Base-by-base conservation (phyloP, 805 yeast genomes). In the Saturnispora diversa region DNA sequence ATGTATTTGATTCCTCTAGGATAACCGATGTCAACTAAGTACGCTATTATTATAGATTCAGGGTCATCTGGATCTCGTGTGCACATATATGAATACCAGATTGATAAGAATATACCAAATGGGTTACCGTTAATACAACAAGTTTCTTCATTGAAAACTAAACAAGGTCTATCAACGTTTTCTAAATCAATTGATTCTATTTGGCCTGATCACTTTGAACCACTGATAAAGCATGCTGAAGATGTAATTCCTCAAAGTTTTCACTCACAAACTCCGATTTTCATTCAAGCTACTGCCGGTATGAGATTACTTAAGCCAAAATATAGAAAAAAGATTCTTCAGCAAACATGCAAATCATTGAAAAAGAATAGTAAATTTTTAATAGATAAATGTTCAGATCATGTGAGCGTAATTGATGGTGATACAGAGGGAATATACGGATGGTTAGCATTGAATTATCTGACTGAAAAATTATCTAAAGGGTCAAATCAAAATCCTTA, bases 21-120 rank as follows among this genome's bases (percentile, higher is more conserved):
- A 11, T 30, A 1, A 11, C 15, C 12, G 19, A 34, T 34, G 41
- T n/a, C 34, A 10, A 17, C 35, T 7, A 53, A 68, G 37, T 88
- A 84, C 65, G 97, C 95, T 21, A 80, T 92, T 23, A 94, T 90
- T 12, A 72, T 90, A 3, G 98, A 90, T 60, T 86, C 97, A 0
- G 98, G 98, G 1, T 87, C 97, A 1, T 84, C 95, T 0, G 98
- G 98, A 1, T 86, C 97, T 4, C 67, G 98, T 39, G 70, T 84
- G 12, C 88, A 85, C 58, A 74, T 90, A 9, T 90, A 84, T 57
- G 68, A 72, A 44, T 90, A 96, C 96, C 70, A 71, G 11, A 56
- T 54, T 15, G 50, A 53, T 22, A 45, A 62, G 1, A 12, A 19
- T 1, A 40, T 58, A 3, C 55, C 59, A 0, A 11, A 25, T 15